A percentile compares a stretch with the other conserved stretches of the same genome.
Evolutionary conservation across 495 filamentous ascomycete genomes (phyloP).

Genomic region (Amorphotheca resinae): DNA sequence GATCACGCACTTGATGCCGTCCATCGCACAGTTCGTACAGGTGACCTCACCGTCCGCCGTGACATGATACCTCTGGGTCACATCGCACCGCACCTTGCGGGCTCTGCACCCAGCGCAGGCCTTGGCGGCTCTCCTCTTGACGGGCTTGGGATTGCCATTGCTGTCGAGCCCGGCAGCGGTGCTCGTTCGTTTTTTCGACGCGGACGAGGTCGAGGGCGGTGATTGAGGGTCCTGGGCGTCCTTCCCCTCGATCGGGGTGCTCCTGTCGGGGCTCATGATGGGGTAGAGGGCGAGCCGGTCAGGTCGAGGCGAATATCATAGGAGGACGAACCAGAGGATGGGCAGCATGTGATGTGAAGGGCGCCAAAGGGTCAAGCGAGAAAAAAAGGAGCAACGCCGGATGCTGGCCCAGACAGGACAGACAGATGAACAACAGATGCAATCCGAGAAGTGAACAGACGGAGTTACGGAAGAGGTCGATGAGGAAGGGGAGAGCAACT

Average conservation of each 20-base stretch:
- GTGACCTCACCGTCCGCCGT: slow-evolving; percentile 58
- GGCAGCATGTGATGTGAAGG: too few relatives aligned
- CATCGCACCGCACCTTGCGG: slow-evolving; percentile 89
- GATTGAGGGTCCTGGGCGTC: not conserved
- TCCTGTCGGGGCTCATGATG: too few relatives aligned
- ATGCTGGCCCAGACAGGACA: too few relatives aligned
- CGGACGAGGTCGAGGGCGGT: not conserved
- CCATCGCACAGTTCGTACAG: slow-evolving; percentile 80
- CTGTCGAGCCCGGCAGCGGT: not conserved
- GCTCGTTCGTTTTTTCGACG: not conserved
- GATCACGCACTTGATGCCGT: slow-evolving; percentile 79
- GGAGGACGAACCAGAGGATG: too few relatives aligned
- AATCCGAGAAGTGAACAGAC: too few relatives aligned
- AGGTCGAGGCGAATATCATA: too few relatives aligned
- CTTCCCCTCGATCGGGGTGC: not conserved
- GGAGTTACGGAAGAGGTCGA: too few relatives aligned
- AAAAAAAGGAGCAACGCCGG: too few relatives aligned
- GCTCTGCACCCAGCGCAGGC: slow-evolving; percentile 79
- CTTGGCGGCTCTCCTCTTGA: slow-evolving; percentile 75
- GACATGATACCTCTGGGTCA: slow-evolving; percentile 36
- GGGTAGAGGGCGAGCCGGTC: too few relatives aligned
- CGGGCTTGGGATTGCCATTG: slow-evolving; percentile 32
- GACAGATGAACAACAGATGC: too few relatives aligned
- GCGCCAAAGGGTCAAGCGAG: too few relatives aligned
- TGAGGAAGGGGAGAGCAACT: too few relatives aligned